These are phyloP conservation scores for Glycyrrhiza uralensis DNA, from an alignment of 306 rosid genomes.

Conservation along the genomic window DNA sequence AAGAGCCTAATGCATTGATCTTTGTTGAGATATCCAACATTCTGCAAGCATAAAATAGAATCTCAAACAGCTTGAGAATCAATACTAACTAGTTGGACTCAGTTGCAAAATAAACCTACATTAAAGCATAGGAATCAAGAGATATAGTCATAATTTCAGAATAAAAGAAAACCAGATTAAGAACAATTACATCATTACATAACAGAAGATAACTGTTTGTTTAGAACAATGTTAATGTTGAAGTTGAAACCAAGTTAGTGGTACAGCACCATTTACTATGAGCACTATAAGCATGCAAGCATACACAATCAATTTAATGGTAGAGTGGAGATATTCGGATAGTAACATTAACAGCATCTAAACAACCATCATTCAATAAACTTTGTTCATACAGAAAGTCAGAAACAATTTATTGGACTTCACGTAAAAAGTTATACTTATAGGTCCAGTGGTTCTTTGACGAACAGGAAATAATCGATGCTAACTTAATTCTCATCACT, in stretches of 20 bases:
- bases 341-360: constrained; percentile 1
- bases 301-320: constrained; percentile 2
- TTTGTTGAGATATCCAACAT: constrained; percentile 54
- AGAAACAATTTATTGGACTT: background rate
- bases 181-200: too few species aligned
- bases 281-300: too few species aligned
- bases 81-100: constrained; percentile 18
- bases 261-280: too few species aligned
- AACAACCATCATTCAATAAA: background rate
- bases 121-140: background rate
- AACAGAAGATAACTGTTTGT: too few species aligned
- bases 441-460: background rate
- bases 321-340: background rate
- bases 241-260: too few species aligned
- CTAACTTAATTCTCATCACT: background rate
- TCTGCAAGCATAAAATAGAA: constrained; percentile 49
- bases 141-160: too few species aligned
- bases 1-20: constrained; percentile 74
- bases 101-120: constrained; percentile 19
- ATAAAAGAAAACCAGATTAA: too few species aligned
- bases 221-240: too few species aligned
- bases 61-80: constrained; percentile 20
- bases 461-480: background rate
- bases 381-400: background rate
- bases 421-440: background rate